Percentiles rank a stretch among this genome's conserved stretches.
phyloP scores from a whole-genome alignment of 176 grass and related monocot species.

The Oryza coarctata region DNA sequence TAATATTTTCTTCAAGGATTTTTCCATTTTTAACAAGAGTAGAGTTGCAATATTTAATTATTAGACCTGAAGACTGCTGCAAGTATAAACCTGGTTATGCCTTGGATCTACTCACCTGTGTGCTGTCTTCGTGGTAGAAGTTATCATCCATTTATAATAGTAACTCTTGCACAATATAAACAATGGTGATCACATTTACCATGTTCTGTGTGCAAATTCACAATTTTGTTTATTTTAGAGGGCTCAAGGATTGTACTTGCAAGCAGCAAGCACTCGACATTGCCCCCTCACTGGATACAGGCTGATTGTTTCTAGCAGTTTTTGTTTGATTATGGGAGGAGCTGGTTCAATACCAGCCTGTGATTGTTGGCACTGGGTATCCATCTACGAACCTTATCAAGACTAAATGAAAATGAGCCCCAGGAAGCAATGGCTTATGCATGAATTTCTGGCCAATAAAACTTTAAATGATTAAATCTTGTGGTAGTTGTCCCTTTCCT shows the following conservation, averaged over 20 bases:
- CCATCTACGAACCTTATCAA: conserved; percentile 8
- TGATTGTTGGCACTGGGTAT: conserved; percentile 11
- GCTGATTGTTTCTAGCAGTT: neutral
- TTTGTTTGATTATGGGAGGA: conserved; percentile 13
- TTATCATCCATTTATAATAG: neutral
- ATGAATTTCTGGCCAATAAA: conserved; percentile 42
- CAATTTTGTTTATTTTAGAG: conserved; percentile 15
- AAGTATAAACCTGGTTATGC: neutral
- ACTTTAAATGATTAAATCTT: conserved; percentile 11
- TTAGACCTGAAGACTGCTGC: neutral
- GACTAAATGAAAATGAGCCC: conserved; percentile 17
- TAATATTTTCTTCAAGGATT: too few species aligned
- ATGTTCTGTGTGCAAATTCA: conserved; percentile 12
- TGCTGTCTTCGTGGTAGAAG: neutral
- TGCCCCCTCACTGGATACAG: neutral
- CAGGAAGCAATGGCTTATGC: neutral
- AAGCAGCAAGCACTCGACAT: neutral
- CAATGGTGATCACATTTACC: neutral
- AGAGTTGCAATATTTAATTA: neutral
- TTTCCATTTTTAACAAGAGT: neutral
- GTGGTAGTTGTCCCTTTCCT: neutral
- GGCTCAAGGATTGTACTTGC: conserved; percentile 11
- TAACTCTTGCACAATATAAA: neutral
- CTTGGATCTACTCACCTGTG: neutral
- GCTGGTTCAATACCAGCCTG: neutral